A percentile compares a stretch with the other conserved stretches of the same genome.
phyloP scores from a whole-genome alignment of 768 basidiomycete genomes.

The Agrocybe chaxingu region DNA sequence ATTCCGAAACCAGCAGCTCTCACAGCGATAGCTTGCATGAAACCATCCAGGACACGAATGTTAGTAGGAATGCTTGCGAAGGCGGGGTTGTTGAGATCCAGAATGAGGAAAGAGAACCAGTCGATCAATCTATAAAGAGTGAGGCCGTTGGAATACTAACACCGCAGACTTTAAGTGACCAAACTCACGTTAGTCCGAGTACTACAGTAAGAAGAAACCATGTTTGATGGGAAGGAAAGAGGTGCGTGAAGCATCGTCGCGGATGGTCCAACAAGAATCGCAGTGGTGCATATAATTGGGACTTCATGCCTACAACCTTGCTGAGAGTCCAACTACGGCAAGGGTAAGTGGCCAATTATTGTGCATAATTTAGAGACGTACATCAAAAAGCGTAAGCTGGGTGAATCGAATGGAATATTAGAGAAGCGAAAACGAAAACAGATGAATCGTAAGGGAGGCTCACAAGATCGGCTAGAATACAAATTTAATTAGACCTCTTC shows the following conservation, averaged over 20 bases:
- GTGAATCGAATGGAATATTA: background rate
- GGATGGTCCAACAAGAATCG: conserved; percentile 95
- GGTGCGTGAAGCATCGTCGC: conserved; percentile 84
- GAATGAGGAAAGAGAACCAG: conserved; percentile 86
- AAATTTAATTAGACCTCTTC: background rate
- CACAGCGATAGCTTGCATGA: conserved; percentile 79
- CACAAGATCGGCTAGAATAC: conserved; percentile 78
- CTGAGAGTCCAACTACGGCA: conserved; percentile 66
- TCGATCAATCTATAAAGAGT: conserved; percentile 61
- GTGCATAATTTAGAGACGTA: conserved; percentile 32
- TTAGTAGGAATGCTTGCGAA: conserved; percentile 70
- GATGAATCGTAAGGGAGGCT: conserved; percentile 27
- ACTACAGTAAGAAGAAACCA: conserved; percentile 83
- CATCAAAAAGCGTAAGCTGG: conserved; percentile 81
- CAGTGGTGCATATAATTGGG: conserved; percentile 72
- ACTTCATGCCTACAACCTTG: conserved; percentile 55
- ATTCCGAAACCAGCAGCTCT: conserved; percentile 85
- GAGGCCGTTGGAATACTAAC: background rate
- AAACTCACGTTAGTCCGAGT: conserved; percentile 63
- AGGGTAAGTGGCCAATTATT: conserved; percentile 2
- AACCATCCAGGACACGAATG: conserved; percentile 65
- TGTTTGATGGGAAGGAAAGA: conserved; percentile 92
- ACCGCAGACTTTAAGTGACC: background rate
- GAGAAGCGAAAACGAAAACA: background rate
- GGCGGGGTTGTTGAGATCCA: conserved; percentile 78